phyloP scores from a whole-genome alignment of 306 rosid species.

The Pueraria montana region DNA sequence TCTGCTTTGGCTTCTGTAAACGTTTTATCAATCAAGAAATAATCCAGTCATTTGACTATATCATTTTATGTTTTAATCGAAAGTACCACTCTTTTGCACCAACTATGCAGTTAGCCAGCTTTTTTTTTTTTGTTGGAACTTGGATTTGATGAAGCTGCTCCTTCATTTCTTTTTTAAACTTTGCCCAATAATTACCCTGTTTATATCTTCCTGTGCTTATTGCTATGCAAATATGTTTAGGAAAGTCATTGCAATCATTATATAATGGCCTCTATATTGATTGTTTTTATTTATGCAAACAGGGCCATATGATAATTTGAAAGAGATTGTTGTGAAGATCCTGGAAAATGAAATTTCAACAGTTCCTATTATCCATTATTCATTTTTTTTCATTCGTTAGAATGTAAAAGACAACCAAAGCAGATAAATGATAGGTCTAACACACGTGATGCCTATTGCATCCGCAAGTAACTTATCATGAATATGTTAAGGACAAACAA shows the following conservation, averaged over 20 bases:
- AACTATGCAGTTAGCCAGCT: neutral
- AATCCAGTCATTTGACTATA: constrained; percentile 13
- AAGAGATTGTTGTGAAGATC: constrained; percentile 83
- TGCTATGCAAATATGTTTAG: constrained; percentile 22
- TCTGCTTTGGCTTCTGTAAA: constrained; percentile 3
- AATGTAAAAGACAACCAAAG: too few relatives aligned
- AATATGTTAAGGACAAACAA: too few relatives aligned
- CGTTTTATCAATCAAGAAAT: constrained; percentile 3
- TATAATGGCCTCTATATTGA: constrained; percentile 14
- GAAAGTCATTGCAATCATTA: constrained; percentile 7
- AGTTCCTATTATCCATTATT: constrained; percentile 85
- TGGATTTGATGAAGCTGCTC: constrained; percentile 23
- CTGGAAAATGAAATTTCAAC: constrained; percentile 91
- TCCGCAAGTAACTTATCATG: too few relatives aligned
- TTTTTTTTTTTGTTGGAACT: constrained; percentile 27
- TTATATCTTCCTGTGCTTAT: constrained; percentile 17
- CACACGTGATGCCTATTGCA: too few relatives aligned
- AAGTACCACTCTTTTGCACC: constrained; percentile 2
- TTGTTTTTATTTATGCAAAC: constrained; percentile 64
- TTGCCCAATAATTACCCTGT: constrained; percentile 13
- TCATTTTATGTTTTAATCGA: constrained; percentile 11
- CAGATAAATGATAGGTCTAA: too few relatives aligned
- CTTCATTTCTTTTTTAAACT: constrained; percentile 17
- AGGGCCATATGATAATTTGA: constrained; percentile 89
- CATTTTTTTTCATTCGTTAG: too few relatives aligned